These are phyloP conservation scores for Phragmites australis DNA, from an alignment of 176 grass and related monocot species.

Conservation along the genomic window DNA sequence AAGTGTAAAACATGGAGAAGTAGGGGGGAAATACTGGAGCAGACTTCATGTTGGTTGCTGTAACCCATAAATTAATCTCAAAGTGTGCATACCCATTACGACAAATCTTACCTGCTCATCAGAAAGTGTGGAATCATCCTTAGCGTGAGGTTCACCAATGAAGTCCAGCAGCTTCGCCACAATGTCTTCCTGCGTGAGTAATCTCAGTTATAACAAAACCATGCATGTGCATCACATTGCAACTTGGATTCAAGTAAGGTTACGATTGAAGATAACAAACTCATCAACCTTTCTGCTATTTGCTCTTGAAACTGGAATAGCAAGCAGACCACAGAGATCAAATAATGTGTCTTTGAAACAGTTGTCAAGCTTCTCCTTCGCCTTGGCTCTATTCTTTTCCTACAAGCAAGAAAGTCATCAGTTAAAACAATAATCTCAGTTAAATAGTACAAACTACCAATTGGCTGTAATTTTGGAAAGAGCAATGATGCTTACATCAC, in stretches of 20 bases:
- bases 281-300: slow-evolving; percentile 58
- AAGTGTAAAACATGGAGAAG: not conserved
- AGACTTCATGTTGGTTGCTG: not conserved
- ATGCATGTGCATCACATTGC: slow-evolving; percentile 20
- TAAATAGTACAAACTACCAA: slow-evolving; percentile 9
- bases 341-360: slow-evolving; percentile 68
- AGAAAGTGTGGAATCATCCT: slow-evolving; percentile 42
- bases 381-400: slow-evolving; percentile 89
- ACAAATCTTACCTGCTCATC: slow-evolving; percentile 45
- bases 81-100: not conserved
- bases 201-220: not conserved
- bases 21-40: not conserved
- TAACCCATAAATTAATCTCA: slow-evolving; percentile 23
- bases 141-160: slow-evolving; percentile 63
- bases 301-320: slow-evolving; percentile 67
- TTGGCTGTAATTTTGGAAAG: not conserved
- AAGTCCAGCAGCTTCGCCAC: slow-evolving; percentile 86
- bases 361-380: slow-evolving; percentile 91
- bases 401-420: slow-evolving; percentile 37
- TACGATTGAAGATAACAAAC: not conserved
- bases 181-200: slow-evolving; percentile 73
- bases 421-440: slow-evolving; percentile 28
- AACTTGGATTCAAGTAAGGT: not conserved
- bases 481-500: slow-evolving; percentile 53
- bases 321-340: slow-evolving; percentile 74